Evolutionary conservation across 2,329 filamentous ascomycete species (phyloP), one percentile per base, ranked within the genome.

Genomic region (Periconia macrospinosa): DNA sequence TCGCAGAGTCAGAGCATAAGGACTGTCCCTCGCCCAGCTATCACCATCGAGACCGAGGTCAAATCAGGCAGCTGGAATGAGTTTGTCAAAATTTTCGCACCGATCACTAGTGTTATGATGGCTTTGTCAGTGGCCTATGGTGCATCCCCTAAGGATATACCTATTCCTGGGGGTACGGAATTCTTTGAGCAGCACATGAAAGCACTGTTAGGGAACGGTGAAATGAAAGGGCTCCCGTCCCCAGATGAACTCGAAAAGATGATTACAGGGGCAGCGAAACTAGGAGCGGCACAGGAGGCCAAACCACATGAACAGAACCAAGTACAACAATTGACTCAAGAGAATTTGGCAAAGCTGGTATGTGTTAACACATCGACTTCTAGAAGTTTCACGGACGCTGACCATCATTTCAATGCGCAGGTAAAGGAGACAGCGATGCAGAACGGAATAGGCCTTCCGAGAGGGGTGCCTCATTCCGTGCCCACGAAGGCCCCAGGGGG

Each of bases 51-150:
- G 23, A 80, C 79, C 0, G 73, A 81, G 49, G 77, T 81, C 45
- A 80, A 79, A 55, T 76, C 74, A 10, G 76, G 76, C 10, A 78
- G 76, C 20, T 78, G 78, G 77, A 79, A 81, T 46, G 79, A 81
- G 48, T 81, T 81, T 54, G 70, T 81, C 42, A 77, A 78, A 54
- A 81, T 81, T 30, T 81, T 81, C 57, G 78, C 78, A 1, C 79
- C 79, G 0, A 76, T 81, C 44, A 80, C 78, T 5, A 78, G 78
- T n/a, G 74, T 79, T 17, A 75, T 79, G 60, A 79, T 78, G 58
- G 78, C 78, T 2, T 60, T 81, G 18, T 77, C 75, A 2, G 72
- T 75, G 13, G 72, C 79, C 3, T 78, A 81, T 45, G 67, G 68
- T 61, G 68, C 71, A 2, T 73, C 71, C 5, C 70, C 71, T 9